phyloP scores from a whole-genome alignment of 2,329 filamentous ascomycete genomes.

The Nannizziopsis barbatae region DNA sequence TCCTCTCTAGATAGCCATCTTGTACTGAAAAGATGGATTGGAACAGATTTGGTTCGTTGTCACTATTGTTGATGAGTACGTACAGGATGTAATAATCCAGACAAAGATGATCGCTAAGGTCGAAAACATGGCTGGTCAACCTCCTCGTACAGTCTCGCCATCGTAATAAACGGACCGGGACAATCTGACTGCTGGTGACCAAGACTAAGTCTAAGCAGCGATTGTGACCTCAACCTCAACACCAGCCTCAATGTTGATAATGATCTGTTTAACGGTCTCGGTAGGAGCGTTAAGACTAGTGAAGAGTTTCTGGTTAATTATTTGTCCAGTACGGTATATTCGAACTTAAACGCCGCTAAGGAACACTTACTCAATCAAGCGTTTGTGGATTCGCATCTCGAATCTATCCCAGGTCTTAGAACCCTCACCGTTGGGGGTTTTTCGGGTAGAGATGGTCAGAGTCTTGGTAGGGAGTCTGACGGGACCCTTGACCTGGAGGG shows the following conservation, averaged over 20 bases:
- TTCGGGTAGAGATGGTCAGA: slow-evolving; percentile 92
- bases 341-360: not conserved
- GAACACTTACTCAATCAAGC: slow-evolving; percentile 70
- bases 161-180: no score
- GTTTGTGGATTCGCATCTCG: slow-evolving; percentile 99
- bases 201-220: slow-evolving; percentile 34
- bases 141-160: no score
- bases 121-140: no score
- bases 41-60: no score
- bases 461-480: slow-evolving; percentile 96
- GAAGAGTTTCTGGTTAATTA: slow-evolving; percentile 15
- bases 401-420: slow-evolving; percentile 99
- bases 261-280: slow-evolving; percentile 54
- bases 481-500: slow-evolving; percentile 94
- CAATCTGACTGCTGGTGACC: no score
- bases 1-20: no score
- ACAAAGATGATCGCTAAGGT: no score
- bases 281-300: slow-evolving; percentile 81
- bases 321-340: not conserved
- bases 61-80: no score
- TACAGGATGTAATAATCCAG: no score
- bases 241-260: slow-evolving; percentile 45
- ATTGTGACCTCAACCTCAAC: slow-evolving; percentile 45
- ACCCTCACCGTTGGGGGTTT: slow-evolving; percentile 99
- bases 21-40: no score